A percentile compares a stretch with the other conserved stretches of the same genome.
Conservation (phyloP, 148 eudicot species). For the Heliamphora exappendiculata region DNA sequence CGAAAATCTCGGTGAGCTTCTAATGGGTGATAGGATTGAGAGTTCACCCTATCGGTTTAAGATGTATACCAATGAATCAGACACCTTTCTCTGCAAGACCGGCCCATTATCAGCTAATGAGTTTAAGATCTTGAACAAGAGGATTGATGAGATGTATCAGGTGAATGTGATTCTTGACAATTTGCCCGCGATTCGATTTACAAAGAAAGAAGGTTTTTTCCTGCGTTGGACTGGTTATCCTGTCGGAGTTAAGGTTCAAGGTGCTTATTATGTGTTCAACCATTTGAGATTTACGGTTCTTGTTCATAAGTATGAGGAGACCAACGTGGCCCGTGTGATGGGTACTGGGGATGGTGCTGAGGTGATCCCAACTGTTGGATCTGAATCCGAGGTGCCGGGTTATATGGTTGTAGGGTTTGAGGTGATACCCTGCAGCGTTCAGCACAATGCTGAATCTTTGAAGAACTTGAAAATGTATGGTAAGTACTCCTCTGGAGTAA, state of each 20-base stretch:
- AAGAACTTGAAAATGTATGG: slow-evolving; percentile 50
- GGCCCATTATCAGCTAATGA: slow-evolving; percentile 40
- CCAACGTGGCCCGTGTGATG: slow-evolving; percentile 40
- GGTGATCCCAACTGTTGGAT: too few relatives aligned
- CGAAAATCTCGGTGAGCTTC: slow-evolving; percentile 77
- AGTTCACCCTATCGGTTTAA: slow-evolving; percentile 63
- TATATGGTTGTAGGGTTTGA: slow-evolving; percentile 61
- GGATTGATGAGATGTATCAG: slow-evolving; percentile 62
- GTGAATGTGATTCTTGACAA: slow-evolving; percentile 67
- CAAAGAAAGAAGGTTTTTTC: slow-evolving; percentile 39
- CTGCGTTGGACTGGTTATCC: slow-evolving; percentile 67
- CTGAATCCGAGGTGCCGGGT: slow-evolving; percentile 44
- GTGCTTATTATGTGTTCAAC: slow-evolving; percentile 54
- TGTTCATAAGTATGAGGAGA: slow-evolving; percentile 66
- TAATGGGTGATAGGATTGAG: slow-evolving; percentile 73
- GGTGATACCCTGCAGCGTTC: slow-evolving; percentile 60
- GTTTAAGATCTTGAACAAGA: slow-evolving; percentile 61
- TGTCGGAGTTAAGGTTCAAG: slow-evolving; percentile 48
- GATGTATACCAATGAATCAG: slow-evolving; percentile 55
- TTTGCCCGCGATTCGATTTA: slow-evolving; percentile 62
- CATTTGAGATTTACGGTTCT: slow-evolving; percentile 57
- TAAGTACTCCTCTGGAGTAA: too few relatives aligned
- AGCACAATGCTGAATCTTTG: slow-evolving; percentile 47
- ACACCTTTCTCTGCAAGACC: slow-evolving; percentile 51
- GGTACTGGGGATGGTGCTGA: slow-evolving; percentile 74